A percentile compares a stretch with the other conserved stretches of the same genome.
These are phyloP conservation scores for Russula earlei DNA, from an alignment of 768 basidiomycete species.

Conservation along the genomic window DNA sequence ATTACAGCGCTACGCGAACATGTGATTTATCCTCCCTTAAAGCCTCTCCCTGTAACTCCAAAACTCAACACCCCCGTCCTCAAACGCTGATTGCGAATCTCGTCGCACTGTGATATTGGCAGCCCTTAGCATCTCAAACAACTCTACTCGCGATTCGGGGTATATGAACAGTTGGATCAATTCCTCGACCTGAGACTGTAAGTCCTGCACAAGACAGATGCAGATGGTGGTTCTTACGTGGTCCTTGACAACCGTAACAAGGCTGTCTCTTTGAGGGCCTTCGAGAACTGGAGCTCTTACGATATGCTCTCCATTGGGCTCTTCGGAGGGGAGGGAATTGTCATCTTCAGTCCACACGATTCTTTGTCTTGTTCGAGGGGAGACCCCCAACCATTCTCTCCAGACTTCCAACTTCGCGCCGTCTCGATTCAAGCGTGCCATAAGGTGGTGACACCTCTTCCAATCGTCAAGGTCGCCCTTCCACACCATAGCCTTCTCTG, in stretches of 20 bases:
- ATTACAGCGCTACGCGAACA: not conserved
- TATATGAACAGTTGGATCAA: constrained; percentile 56
- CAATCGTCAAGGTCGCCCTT: constrained; percentile 49
- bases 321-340: constrained; percentile 21
- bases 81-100: too few species aligned
- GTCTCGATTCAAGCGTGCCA: constrained; percentile 50
- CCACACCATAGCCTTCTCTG: constrained; percentile 35
- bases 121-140: constrained; percentile 43
- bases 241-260: constrained; percentile 43
- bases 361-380: constrained; percentile 25
- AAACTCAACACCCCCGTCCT: constrained; percentile 38
- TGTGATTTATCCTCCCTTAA: not conserved
- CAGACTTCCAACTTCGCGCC: constrained; percentile 72
- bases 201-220: not conserved
- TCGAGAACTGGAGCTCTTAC: not conserved
- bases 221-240: constrained; percentile 43
- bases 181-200: constrained; percentile 37
- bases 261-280: constrained; percentile 26
- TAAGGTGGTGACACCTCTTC: constrained; percentile 42
- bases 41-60: constrained; percentile 46
- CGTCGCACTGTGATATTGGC: constrained; percentile 26
- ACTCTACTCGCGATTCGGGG: constrained; percentile 65
- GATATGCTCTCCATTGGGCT: not conserved
- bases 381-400: constrained; percentile 54
- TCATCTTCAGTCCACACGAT: constrained; percentile 43